Conservation (phyloP, 2,329 filamentous ascomycete species). For the Colletotrichum endophyticum region DNA sequence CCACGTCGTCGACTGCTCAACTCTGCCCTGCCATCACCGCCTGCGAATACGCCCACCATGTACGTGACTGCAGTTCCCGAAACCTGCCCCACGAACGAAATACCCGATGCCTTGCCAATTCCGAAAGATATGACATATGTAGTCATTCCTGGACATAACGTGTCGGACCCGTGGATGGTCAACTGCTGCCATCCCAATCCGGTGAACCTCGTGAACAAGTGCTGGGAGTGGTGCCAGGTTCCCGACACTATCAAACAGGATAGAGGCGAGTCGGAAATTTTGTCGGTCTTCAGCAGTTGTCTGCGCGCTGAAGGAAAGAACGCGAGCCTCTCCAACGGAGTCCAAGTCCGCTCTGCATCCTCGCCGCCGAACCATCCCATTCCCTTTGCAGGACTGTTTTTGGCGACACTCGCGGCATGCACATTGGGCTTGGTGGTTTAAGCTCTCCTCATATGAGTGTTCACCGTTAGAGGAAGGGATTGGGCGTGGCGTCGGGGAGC, state of each 20-base stretch:
- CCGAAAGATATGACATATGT: not conserved
- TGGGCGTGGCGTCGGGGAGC: too few species aligned
- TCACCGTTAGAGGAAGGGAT: rapidly evolving
- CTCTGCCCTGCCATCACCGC: not conserved
- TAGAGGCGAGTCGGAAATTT: not conserved
- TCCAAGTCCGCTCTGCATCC: not conserved
- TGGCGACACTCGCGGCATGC: not conserved
- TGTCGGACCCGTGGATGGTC: not conserved
- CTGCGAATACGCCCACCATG: not conserved
- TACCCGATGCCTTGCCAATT: not conserved
- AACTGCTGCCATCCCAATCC: not conserved
- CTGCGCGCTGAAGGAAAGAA: not conserved
- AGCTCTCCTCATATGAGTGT: not conserved
- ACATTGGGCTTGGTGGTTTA: not conserved
- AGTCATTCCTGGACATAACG: not conserved
- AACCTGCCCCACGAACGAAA: not conserved
- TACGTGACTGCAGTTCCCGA: not conserved
- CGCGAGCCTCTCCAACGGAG: not conserved
- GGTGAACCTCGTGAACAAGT: not conserved
- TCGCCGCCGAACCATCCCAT: not conserved
- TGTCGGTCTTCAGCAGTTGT: not conserved
- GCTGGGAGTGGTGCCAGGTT: not conserved
- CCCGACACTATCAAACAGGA: rapidly evolving
- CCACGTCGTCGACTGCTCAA: not conserved
- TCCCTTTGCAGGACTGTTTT: not conserved